These are phyloP conservation scores for Sphagnurus paluster DNA, from an alignment of 1,284 basidiomycete species.

Conservation along the genomic window DNA sequence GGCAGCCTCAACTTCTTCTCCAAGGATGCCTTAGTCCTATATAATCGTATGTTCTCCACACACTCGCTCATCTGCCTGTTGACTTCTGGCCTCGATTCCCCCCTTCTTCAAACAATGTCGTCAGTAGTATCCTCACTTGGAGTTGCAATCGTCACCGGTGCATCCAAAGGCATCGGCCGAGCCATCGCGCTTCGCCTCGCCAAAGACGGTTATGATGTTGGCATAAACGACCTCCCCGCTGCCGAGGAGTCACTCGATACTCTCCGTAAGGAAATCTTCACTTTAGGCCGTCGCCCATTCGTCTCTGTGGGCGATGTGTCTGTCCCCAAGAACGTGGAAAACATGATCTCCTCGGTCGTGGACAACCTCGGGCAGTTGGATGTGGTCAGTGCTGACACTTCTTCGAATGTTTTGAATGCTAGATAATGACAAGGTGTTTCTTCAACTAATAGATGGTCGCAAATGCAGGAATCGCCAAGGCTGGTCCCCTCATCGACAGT, in stretches of 20 bases:
- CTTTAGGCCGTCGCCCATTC: conserved; percentile 10
- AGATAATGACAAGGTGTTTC: too few relatives aligned
- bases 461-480: conserved; percentile 21
- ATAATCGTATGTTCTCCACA: too few relatives aligned
- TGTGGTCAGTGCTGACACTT: conserved; percentile 16
- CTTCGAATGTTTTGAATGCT: too few relatives aligned
- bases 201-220: conserved; percentile 12
- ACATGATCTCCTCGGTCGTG: conserved; percentile 17
- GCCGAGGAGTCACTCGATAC: conserved; percentile 5
- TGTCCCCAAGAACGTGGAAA: conserved; percentile 7
- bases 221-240: conserved; percentile 11
- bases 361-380: conserved; percentile 24
- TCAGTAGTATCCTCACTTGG: too few relatives aligned
- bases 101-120: too few relatives aligned
- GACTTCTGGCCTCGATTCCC: too few relatives aligned
- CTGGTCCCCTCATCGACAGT: conserved; percentile 19
- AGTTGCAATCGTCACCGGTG: conserved; percentile 7
- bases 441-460: conserved; percentile 23
- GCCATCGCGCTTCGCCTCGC: conserved; percentile 5
- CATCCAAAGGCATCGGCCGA: conserved; percentile 4
- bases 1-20: too few relatives aligned
- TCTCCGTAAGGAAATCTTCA: conserved; percentile 8
- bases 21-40: too few relatives aligned
- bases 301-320: conserved; percentile 16
- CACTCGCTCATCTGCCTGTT: too few relatives aligned